Base-by-base conservation (phyloP, 495 filamentous ascomycete species). In the Penicillium psychrofluorescens region DNA sequence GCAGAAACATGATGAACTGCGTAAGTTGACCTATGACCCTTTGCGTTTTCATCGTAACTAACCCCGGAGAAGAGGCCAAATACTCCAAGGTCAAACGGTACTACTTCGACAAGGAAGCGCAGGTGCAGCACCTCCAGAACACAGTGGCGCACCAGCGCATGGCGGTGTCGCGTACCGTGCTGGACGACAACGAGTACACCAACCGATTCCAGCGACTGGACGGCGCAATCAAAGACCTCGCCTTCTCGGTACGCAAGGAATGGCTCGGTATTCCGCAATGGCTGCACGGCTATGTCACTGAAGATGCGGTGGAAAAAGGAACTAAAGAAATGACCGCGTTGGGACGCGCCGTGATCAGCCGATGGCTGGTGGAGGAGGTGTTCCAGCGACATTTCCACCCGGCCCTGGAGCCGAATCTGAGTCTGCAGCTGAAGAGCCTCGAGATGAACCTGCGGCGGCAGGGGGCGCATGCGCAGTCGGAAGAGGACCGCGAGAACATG, bases 21-120 rank as follows among this genome's bases (percentile, higher is more conserved):
- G 84, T 89, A 77, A 41, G 83, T 63, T 41, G 37, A 28, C 34
- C 29, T 29, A 3, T 27, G 7, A 41, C 40, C 34, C n/a, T n/a
- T 15, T 9, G 31, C 36, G 33, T 27, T 40, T 8, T 28, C 29
- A n/a, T 33, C 2, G 32, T 22, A 22, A 22, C 42, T 52, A 38
- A 58, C 49, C 42, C 38, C 55, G 29, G 27, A 48, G 29, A 56
- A 96, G 90, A 88, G 60, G 79, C 78, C 50, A 98, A 98, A 71
- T 98, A 98, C 59, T 88, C 88, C 66, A 96, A 96, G 61, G 92
- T 98, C 40, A 98, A 98, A 70, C 80, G 86, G 29, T 85, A 95
- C 50, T 98, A 96, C 59, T 98, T 97, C 59, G 92, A 98, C 45
- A 89, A 90, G 53, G 90, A 94, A 56, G 72, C 83, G 37, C 91